Conservation (phyloP, 2,329 filamentous ascomycete genomes). For the Trichoderma sp. region DNA sequence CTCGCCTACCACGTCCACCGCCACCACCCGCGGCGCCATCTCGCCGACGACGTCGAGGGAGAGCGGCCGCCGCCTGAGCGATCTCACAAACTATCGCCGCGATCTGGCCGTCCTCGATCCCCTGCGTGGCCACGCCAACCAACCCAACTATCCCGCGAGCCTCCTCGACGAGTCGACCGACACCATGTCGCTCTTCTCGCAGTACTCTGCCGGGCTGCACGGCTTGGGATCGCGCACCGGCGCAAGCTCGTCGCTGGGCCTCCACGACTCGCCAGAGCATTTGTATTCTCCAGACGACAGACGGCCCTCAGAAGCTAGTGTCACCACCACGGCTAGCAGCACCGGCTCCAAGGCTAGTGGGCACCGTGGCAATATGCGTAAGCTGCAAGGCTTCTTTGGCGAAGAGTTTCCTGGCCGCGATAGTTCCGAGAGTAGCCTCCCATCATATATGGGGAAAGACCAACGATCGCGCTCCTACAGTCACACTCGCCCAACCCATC, state of each 20-base stretch:
- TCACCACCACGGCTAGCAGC: constrained; percentile 78
- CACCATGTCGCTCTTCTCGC: constrained; percentile 63
- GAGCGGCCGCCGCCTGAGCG: constrained; percentile 60
- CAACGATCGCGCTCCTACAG: constrained; percentile 67
- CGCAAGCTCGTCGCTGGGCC: constrained; percentile 39
- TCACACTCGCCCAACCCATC: constrained; percentile 57
- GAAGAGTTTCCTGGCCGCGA: constrained; percentile 80
- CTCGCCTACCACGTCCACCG: constrained; percentile 54
- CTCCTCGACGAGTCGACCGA: constrained; percentile 80
- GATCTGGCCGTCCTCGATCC: constrained; percentile 71
- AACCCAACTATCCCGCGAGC: constrained; percentile 53
- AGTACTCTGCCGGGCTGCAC: constrained; percentile 72
- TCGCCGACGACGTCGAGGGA: constrained; percentile 50
- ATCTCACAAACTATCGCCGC: constrained; percentile 71
- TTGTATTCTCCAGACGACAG: constrained; percentile 71
- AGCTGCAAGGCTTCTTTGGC: constrained; percentile 89
- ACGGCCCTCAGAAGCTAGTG: constrained; percentile 84
- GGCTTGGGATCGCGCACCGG: constrained; percentile 44
- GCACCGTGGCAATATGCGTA: constrained; percentile 74
- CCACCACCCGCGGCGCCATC: constrained; percentile 49
- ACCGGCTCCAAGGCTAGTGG: constrained; percentile 76
- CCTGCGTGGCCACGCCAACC: constrained; percentile 61
- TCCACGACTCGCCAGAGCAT: constrained; percentile 63
- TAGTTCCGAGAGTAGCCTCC: constrained; percentile 72
- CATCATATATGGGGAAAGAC: constrained; percentile 57